Evolutionary conservation across 1,139 yeast genomes (phyloP), one percentile per base, ranked within the genome.

Genomic region (Lodderomyces theae): DNA sequence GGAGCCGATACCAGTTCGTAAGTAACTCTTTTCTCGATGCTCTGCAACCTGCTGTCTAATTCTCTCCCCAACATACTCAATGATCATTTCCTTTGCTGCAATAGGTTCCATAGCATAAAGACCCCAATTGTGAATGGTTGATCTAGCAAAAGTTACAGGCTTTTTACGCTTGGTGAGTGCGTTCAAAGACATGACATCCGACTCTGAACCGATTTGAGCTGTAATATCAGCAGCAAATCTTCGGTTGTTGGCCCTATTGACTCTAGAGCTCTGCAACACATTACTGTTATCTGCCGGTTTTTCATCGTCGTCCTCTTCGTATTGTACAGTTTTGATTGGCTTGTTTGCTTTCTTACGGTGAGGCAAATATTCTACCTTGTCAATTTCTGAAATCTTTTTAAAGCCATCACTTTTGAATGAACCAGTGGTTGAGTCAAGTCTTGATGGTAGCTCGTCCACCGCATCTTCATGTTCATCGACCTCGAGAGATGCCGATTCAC

Each of bases 51-150:
- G 96, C 56, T 90, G 97, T 45, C 98, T 73, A 26, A 94, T 82
- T 44, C 95, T 77, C 54, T 92, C 98, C 25, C 99, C 99, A n/a
- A 92, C 97, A 55, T 92, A 92, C 61, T 94, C 99, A 46, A 94
- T 92, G 54, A 92, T 90, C 97, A 92, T 92, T 62, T 92, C 98
- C 51, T 84, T 86, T 1, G 95, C 94, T 11, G 89, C 86, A 55
- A 92, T 92, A 1, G 95, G 95, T 56, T 92, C 97, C 56, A 87
- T 69, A 0, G 98, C 98, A 63, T 89, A 92, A 37, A 92, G 66
- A 0, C 99, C 99, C 98, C 98, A 92, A 56, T 92, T 89, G 60
- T 94, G 98, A 53, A 92, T 92, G 0, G 97, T 95, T 1, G 97
- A 89, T 42, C 98, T 71, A 0, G 97, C 97, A 70, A 90, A 90